Evolutionary conservation across 2,329 filamentous ascomycete genomes (phyloP).

Genomic region (Aspergillus ustus): DNA sequence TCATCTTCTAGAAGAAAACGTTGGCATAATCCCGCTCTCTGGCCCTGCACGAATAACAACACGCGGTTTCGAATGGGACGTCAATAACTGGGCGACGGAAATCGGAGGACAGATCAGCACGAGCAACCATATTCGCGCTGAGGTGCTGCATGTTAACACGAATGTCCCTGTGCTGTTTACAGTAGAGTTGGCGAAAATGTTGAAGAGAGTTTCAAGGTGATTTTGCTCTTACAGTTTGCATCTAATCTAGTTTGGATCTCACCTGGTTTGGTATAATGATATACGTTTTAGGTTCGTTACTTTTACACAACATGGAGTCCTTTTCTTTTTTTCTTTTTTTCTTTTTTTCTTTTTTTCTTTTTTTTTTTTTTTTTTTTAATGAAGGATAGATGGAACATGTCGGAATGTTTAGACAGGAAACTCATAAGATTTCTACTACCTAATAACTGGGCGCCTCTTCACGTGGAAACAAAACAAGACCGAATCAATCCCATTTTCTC

Average conservation of each 20-base stretch:
- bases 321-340: not conserved
- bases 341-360: not conserved
- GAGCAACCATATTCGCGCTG: conserved; percentile 74
- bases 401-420: not conserved
- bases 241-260: not conserved
- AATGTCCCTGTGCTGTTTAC: conserved; percentile 74
- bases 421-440: not conserved
- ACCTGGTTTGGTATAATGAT: not conserved
- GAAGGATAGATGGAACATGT: not conserved
- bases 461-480: conserved; percentile 9
- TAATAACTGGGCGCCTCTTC: not conserved
- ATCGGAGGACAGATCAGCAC: conserved; percentile 77
- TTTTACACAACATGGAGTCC: not conserved
- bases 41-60: conserved; percentile 81
- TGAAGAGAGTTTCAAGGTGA: conserved; percentile 34
- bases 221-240: not conserved
- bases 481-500: conserved; percentile 9
- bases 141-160: conserved; percentile 65
- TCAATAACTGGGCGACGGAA: conserved; percentile 76
- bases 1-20: conserved; percentile 69
- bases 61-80: conserved; percentile 86
- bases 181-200: conserved; percentile 61
- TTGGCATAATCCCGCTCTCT: conserved; percentile 84
- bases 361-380: not conserved
- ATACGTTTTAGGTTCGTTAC: not conserved